Evolutionary conservation across 2,329 filamentous ascomycete genomes (phyloP), one percentile per base, ranked within the genome.

Genomic region (Pseudocercospora vitis): DNA sequence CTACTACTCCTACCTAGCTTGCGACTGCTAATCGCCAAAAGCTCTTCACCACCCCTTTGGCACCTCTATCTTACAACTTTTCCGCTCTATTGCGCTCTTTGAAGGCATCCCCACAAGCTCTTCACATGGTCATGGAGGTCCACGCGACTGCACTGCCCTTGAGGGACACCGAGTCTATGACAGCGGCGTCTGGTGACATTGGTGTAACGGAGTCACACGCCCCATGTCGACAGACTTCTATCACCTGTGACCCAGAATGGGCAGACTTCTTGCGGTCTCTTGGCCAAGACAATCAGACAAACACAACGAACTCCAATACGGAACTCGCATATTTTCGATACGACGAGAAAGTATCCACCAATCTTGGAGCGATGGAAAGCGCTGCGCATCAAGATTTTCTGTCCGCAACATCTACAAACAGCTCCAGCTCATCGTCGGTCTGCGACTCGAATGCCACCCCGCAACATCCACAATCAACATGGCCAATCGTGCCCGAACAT

Each of bases 211-310:
- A 60, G 52, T 52, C 55, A 48, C 50, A 52, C 46, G 44, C 45
- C 49, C 51, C 50, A 11, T 49, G 48, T 37, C 51, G 57, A 31
- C 57, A 62, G n/a, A 42, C 48, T 19, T 60, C 57, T 16, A 46
- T 52, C 50, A 53, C 59, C 18, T 56, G 51, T 52, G 59, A 62
- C 42, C 53, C 55, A 32, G 55, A 62, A 28, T 59, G 55, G 49
- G 55, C 49, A 44, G 50, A 60, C 42, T 58, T 58, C 28, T 14
- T 60, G 18, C 48, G 39, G 14, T 53, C 51, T 19, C 52, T 56
- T 32, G 50, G 51, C 7, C 49, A 57, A 35, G 48, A 45, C 32
- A 48, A 33, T 12, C 45, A 56, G 8, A 46, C 51, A 26, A 32
- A 46, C 44, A 47, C 50, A 23, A 49, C 46, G 32, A 40, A 52